Evolutionary conservation across 306 rosid genomes (phyloP).

Genomic region (Castanea crenata): DNA sequence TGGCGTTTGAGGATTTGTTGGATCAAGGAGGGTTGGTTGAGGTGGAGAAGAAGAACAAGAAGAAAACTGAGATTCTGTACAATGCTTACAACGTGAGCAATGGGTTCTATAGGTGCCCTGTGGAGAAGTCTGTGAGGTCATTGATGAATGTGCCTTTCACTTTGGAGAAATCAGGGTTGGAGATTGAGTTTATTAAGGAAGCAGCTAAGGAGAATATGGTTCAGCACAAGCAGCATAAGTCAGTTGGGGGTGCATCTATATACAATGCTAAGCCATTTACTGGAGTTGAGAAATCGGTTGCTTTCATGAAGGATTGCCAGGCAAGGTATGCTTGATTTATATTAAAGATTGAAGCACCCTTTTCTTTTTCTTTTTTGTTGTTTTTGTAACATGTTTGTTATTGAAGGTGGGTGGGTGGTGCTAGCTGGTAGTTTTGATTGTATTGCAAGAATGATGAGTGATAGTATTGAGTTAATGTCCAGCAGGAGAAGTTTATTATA

Average conservation of each 20-base stretch:
- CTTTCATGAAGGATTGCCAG: constrained; percentile 92
- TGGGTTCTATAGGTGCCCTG: too few species aligned
- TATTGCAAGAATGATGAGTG: background rate
- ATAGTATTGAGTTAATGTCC: background rate
- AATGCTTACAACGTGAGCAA: too few species aligned
- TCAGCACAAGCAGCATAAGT: constrained; percentile 93
- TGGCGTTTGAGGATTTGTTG: too few species aligned
- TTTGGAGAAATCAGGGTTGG: constrained; percentile 81
- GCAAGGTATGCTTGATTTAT: constrained; percentile 57
- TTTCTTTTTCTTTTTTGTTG: background rate
- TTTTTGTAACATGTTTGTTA: background rate
- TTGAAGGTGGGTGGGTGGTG: too few species aligned
- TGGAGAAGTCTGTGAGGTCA: constrained; percentile 85
- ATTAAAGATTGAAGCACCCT: constrained; percentile 5
- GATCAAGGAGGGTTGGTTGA: too few species aligned
- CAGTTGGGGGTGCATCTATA: constrained; percentile 94
- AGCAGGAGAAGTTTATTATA: background rate
- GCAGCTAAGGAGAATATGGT: constrained; percentile 88
- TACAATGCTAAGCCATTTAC: constrained; percentile 97
- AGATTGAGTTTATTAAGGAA: constrained; percentile 85
- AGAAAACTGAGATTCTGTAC: too few species aligned
- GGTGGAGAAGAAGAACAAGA: too few species aligned
- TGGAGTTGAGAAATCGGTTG: constrained; percentile 88
- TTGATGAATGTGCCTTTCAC: constrained; percentile 95
- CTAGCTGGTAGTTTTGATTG: too few species aligned